These are phyloP conservation scores for Geotrichum restrictum DNA, from an alignment of 1,139 yeast genomes.

Conservation along the genomic window DNA sequence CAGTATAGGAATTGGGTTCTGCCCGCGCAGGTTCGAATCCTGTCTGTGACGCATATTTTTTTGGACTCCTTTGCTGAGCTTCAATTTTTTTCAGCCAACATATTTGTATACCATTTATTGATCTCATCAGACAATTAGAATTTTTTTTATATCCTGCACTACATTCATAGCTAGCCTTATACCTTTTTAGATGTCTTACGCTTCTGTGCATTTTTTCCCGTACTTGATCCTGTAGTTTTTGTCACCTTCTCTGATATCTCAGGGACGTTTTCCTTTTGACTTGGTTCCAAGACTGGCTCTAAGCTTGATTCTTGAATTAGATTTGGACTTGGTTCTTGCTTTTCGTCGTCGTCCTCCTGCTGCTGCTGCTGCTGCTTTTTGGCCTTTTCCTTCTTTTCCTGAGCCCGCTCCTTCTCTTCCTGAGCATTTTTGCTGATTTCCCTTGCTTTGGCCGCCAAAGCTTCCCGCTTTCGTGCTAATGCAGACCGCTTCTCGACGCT, in stretches of 20 bases:
- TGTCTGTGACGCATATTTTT: conserved; percentile 7
- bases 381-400: neutral
- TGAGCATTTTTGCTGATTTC: neutral
- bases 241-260: neutral
- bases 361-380: too few species aligned
- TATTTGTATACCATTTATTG: too few species aligned
- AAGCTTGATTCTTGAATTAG: too few species aligned
- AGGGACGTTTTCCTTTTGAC: too few species aligned
- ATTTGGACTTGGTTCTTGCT: too few species aligned
- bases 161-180: neutral
- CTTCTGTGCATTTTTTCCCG: neutral
- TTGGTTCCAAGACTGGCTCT: too few species aligned
- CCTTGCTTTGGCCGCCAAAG: conserved; percentile 24
- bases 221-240: neutral
- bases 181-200: neutral
- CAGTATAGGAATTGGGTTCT: conserved; percentile 8
- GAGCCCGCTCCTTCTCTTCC: neutral
- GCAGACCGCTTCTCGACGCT: conserved; percentile 69
- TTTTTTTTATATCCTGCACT: neutral
- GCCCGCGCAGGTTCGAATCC: conserved; percentile 12
- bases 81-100: too few species aligned
- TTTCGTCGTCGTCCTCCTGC: too few species aligned
- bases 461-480: conserved; percentile 34
- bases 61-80: too few species aligned
- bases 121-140: neutral